phyloP scores from a whole-genome alignment of 2,329 filamentous ascomycete genomes.

The Podosphaera xanthii region DNA sequence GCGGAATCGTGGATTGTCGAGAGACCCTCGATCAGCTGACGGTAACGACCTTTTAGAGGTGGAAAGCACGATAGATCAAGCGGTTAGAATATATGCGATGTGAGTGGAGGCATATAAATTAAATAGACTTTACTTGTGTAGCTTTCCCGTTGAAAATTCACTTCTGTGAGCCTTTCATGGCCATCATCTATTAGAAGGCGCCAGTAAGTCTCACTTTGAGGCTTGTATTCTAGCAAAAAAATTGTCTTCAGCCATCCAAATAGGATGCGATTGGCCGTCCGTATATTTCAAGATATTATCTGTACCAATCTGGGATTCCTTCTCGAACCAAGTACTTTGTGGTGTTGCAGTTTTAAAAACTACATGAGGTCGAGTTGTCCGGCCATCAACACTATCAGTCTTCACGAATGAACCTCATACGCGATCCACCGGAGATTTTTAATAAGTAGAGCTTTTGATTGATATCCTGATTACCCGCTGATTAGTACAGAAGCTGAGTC shows the following conservation, averaged over 20 bases:
- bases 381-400: not conserved
- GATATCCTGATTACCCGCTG: not conserved
- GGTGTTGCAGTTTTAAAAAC: not conserved
- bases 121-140: not conserved
- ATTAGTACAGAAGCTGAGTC: not conserved
- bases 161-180: not conserved
- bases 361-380: not conserved
- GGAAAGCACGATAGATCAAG: not conserved
- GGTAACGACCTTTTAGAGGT: not conserved
- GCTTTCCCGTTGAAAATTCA: not conserved
- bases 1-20: not conserved
- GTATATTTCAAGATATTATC: not conserved
- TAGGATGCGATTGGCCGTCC: not conserved
- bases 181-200: not conserved
- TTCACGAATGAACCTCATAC: not conserved
- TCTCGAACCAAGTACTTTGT: not conserved
- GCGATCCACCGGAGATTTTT: not conserved
- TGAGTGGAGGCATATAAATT: not conserved
- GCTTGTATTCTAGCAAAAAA: not conserved
- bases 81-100: not conserved
- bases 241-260: not conserved
- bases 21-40: not conserved
- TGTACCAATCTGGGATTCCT: not conserved
- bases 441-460: not conserved
- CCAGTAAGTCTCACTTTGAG: not conserved